phyloP scores from a whole-genome alignment of 495 filamentous ascomycete genomes.

The Cercophora newfieldiana region DNA sequence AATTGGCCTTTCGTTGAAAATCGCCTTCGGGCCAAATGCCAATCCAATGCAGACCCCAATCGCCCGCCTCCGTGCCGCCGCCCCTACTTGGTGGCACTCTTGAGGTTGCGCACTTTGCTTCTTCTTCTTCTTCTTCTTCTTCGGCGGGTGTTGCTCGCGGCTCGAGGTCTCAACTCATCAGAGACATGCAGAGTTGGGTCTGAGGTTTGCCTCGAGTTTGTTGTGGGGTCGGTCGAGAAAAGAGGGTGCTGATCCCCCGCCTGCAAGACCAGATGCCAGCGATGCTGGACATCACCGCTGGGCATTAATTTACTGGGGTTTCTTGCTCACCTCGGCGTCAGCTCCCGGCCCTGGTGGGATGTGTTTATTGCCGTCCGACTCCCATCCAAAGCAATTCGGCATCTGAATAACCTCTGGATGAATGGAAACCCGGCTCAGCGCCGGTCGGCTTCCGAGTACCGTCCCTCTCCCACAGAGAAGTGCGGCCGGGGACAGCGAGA shows the following conservation, averaged over 20 bases:
- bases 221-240: not conserved
- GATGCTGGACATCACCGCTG: not conserved
- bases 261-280: not conserved
- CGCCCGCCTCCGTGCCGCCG: not conserved
- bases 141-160: not conserved
- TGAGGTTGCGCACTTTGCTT: constrained; percentile 6
- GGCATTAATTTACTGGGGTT: not conserved
- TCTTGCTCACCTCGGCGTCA: not conserved
- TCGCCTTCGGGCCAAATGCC: constrained; percentile 14
- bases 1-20: constrained; percentile 22
- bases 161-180: not conserved
- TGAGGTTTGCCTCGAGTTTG: not conserved
- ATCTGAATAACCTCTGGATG: not conserved
- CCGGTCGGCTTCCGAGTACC: not conserved
- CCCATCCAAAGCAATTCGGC: not conserved
- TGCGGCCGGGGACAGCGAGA: not conserved
- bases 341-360: not conserved
- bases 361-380: not conserved
- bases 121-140: not conserved
- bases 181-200: not conserved
- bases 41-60: constrained; percentile 16
- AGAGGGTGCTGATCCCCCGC: not conserved
- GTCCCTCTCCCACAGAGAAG: not conserved
- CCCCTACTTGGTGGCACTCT: constrained; percentile 1
- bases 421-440: not conserved